Percentiles rank a stretch among this genome's conserved stretches.
Evolutionary conservation across 495 filamentous ascomycete genomes (phyloP).

Genomic region (Collariella sp.): DNA sequence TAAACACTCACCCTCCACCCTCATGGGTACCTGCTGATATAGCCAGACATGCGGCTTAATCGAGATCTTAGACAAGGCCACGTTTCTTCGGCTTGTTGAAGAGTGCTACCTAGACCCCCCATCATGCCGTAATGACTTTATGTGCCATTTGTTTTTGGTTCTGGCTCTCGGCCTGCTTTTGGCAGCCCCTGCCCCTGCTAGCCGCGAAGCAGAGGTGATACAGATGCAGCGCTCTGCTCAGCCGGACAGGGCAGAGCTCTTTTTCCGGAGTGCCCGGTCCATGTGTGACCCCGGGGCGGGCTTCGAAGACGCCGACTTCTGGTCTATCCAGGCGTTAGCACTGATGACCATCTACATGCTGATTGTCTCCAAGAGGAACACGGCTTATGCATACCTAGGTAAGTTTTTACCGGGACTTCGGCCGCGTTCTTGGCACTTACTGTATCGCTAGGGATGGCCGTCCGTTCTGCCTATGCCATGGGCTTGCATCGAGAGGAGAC

Average conservation of each 20-base stretch:
- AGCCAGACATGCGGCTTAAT: constrained; percentile 49
- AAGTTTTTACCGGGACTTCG: constrained; percentile 6
- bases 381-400: constrained; percentile 53
- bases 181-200: constrained; percentile 44
- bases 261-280: constrained; percentile 50
- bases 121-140: constrained; percentile 35
- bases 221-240: constrained; percentile 38
- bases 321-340: constrained; percentile 53
- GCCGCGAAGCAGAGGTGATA: constrained; percentile 41
- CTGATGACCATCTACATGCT: constrained; percentile 56
- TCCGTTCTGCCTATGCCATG: constrained; percentile 50
- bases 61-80: constrained; percentile 44
- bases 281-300: constrained; percentile 46
- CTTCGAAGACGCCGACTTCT: constrained; percentile 55
- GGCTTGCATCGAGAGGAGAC: constrained; percentile 56
- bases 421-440: constrained; percentile 4
- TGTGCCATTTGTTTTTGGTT: constrained; percentile 51
- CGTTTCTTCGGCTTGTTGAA: constrained; percentile 42
- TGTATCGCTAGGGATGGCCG: constrained; percentile 47
- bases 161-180: constrained; percentile 52
- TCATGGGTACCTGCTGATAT: constrained; percentile 9
- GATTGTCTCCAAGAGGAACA: constrained; percentile 47
- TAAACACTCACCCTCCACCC: neutral
- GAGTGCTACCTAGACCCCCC: constrained; percentile 47
- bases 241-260: constrained; percentile 47